Base-by-base conservation (phyloP, 2,329 filamentous ascomycete genomes). In the Phialophora tarda region DNA sequence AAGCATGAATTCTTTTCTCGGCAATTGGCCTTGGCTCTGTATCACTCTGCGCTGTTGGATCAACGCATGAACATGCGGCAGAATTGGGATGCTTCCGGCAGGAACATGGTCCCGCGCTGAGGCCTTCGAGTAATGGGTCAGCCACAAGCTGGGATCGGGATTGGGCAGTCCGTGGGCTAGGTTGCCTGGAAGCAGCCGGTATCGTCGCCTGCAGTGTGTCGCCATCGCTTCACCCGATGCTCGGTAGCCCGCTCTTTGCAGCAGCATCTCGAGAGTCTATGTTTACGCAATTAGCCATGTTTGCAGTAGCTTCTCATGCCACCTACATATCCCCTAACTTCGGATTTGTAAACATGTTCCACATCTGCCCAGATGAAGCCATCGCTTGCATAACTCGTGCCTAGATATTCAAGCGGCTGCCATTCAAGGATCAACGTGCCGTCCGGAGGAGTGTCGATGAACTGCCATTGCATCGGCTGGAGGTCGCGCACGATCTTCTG, bases 1-100 rank as follows among this genome's bases (percentile, higher is more conserved):
- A 23, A 98, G 84, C 89, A 97, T 96, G 76, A 98, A 98, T 74
- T 97, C 93, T 75, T 97, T 96, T 72, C 92, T 89, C 64, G 89
- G 86, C 53, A 97, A 88, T 73, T 93, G 91, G 6, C 93, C 94
- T 71, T 91, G 90, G 83, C 85, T 78, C 90, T 88, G 79, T 82
- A 91, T 78, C 73, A 83, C 84, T 58, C 80, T 79, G n/a, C 88
- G 83, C 72, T 82, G 79, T 23, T 75, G 75, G 55, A 83, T 74
- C 60, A 77, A 77, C 38, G 73, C 75, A 62, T 82, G 79, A 4
- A 80, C 74, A 47, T 77, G 78, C 4, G 78, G 79, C 26, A 76
- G 72, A n/a, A 80, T 72, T 23, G 75, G 77, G 82, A 90, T 77
- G 79, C 83, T 73, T 47, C 85, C 85, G 23, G 88, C 84, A 1